phyloP scores from a whole-genome alignment of 768 basidiomycete species.

The Fibroporia radiculosa region DNA sequence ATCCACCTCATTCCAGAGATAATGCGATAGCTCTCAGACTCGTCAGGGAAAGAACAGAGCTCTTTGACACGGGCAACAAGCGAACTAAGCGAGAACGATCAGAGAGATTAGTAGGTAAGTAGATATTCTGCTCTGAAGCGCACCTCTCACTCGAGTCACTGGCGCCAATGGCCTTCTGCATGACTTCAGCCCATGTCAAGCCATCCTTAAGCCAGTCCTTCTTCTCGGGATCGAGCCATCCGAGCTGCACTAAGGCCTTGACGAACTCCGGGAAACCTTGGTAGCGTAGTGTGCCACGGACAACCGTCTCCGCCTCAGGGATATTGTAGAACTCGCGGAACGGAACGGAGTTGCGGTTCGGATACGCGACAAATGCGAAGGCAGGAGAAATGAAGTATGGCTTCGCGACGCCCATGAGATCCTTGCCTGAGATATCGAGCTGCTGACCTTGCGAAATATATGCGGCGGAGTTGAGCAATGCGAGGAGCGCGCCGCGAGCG shows the following conservation, averaged over 20 bases:
- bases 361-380: constrained; percentile 94
- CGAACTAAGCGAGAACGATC: constrained; percentile 33
- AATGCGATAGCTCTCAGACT: constrained; percentile 66
- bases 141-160: constrained; percentile 64
- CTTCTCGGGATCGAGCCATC: constrained; percentile 70
- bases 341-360: constrained; percentile 88
- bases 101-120: too few species aligned
- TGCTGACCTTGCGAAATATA: constrained; percentile 63
- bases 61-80: constrained; percentile 66
- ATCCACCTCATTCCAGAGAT: constrained; percentile 90
- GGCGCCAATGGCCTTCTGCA: constrained; percentile 65
- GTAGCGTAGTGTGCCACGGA: constrained; percentile 91
- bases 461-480: constrained; percentile 84
- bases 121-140: not conserved
- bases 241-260: constrained; percentile 76
- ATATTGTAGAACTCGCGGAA: constrained; percentile 92
- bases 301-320: constrained; percentile 86
- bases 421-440: constrained; percentile 61
- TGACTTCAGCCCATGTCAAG: constrained; percentile 80
- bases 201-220: constrained; percentile 74
- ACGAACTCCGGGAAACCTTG: constrained; percentile 97
- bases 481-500: constrained; percentile 90
- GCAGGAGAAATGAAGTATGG: constrained; percentile 95
- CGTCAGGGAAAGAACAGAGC: constrained; percentile 65
- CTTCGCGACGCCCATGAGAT: constrained; percentile 86